phyloP scores from a whole-genome alignment of 2,329 filamentous ascomycete species.

The Ophiostoma perfectum region DNA sequence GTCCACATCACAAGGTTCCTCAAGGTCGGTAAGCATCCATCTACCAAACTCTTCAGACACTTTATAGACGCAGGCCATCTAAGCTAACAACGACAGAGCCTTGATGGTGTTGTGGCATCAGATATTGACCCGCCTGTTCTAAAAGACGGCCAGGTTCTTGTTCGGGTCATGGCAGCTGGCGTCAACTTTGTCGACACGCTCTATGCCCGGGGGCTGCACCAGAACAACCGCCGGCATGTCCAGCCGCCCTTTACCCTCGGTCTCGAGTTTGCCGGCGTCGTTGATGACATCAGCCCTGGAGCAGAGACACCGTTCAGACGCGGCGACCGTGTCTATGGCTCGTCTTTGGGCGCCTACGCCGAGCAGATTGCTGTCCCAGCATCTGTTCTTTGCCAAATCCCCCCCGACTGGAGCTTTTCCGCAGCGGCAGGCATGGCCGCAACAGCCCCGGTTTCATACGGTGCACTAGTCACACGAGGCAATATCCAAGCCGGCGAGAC shows the following conservation, averaged over 20 bases:
- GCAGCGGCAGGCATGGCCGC: slow-evolving; percentile 50
- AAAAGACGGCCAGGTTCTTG: background rate
- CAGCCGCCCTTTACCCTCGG: slow-evolving; percentile 54
- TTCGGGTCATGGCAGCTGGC: slow-evolving; percentile 46
- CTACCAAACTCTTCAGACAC: background rate
- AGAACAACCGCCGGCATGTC: slow-evolving; percentile 54
- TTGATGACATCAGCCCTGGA: slow-evolving; percentile 37
- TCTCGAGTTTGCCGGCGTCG: slow-evolving; percentile 54
- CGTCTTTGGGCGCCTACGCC: slow-evolving; percentile 29
- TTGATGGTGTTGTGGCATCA: background rate
- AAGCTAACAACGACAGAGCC: background rate
- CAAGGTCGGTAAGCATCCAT: background rate
- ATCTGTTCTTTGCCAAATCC: slow-evolving; percentile 39
- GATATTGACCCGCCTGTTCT: background rate
- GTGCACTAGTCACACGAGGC: slow-evolving; percentile 41
- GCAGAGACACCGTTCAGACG: slow-evolving; percentile 29
- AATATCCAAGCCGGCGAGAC: slow-evolving; percentile 42
- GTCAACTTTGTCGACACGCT: slow-evolving; percentile 58
- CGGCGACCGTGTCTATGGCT: background rate
- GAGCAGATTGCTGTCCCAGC: slow-evolving; percentile 41
- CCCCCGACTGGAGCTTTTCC: slow-evolving; percentile 40
- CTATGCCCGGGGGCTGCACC: slow-evolving; percentile 53
- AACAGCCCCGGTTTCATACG: slow-evolving; percentile 51
- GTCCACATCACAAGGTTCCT: background rate
- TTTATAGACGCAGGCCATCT: background rate